A percentile compares a stretch with the other conserved stretches of the same genome.
These are phyloP conservation scores for Tephrocybe rancida DNA, from an alignment of 768 basidiomycete species.

Conservation along the genomic window DNA sequence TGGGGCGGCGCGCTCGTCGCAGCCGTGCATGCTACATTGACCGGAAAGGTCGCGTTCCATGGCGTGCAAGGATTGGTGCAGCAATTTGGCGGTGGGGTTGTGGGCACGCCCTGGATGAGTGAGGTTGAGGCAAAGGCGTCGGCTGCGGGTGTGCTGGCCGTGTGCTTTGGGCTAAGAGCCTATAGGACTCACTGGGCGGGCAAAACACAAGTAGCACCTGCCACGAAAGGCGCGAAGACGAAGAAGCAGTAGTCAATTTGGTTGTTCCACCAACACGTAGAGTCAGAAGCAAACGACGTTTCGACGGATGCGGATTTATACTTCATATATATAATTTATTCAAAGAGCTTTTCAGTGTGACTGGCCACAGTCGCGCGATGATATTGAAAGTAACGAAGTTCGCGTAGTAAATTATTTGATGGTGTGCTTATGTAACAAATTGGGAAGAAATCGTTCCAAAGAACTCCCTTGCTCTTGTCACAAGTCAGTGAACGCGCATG, in stretches of 20 bases:
- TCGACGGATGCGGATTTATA: no score
- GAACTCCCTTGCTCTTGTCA: no score
- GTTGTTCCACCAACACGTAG: background rate
- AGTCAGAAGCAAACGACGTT: no score
- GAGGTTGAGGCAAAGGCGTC: slow-evolving; percentile 32
- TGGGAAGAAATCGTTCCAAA: no score
- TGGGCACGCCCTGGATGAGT: slow-evolving; percentile 6
- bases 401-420: no score
- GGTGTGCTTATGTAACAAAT: no score
- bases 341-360: no score
- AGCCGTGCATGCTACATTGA: slow-evolving; percentile 14
- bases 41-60: slow-evolving; percentile 10
- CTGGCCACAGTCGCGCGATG: no score
- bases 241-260: background rate
- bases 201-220: background rate
- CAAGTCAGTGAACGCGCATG: no score
- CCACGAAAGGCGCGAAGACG: background rate
- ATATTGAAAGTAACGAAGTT: no score
- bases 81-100: slow-evolving; percentile 9
- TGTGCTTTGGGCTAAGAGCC: slow-evolving; percentile 38
- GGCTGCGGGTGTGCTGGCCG: slow-evolving; percentile 30
- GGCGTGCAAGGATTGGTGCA: slow-evolving; percentile 5
- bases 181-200: slow-evolving; percentile 28
- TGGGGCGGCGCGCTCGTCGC: slow-evolving; percentile 54
- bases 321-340: no score